phyloP scores from a whole-genome alignment of 2,329 filamentous ascomycete species.

The Chaetomium sp. region DNA sequence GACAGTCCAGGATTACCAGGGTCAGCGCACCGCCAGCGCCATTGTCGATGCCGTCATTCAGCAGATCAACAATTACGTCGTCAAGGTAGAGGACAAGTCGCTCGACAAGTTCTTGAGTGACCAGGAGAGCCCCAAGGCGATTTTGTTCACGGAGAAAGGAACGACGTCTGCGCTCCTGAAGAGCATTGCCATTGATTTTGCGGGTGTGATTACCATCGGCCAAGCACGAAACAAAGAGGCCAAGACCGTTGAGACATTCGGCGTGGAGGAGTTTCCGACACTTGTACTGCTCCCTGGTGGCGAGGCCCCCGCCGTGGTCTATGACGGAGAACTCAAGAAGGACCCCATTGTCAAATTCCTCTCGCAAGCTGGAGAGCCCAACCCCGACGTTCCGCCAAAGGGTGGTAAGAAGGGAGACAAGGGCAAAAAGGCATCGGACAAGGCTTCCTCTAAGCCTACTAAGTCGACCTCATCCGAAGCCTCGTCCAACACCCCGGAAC shows the following conservation, averaged over 20 bases:
- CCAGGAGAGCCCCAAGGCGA: constrained; percentile 68
- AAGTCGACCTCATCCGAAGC: constrained; percentile 15
- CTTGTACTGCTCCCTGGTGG: constrained; percentile 72
- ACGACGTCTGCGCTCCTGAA: constrained; percentile 76
- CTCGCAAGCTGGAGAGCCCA: constrained; percentile 69
- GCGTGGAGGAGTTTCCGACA: constrained; percentile 70
- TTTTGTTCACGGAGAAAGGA: constrained; percentile 92
- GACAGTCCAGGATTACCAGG: constrained; percentile 84
- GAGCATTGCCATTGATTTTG: constrained; percentile 83
- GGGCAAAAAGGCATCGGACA: constrained; percentile 28
- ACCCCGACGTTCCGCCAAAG: constrained; percentile 60
- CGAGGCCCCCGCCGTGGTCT: constrained; percentile 61
- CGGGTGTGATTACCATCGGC: constrained; percentile 69
- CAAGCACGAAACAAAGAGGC: constrained; percentile 80
- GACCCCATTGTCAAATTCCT: constrained; percentile 75
- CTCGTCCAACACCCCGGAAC: constrained; percentile 34
- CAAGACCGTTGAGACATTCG: constrained; percentile 64
- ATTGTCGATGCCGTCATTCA: constrained; percentile 82
- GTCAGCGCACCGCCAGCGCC: constrained; percentile 71
- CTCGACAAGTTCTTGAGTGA: constrained; percentile 66
- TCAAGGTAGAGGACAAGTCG: constrained; percentile 71
- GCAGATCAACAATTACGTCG: constrained; percentile 89
- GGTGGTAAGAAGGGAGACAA: constrained; percentile 42
- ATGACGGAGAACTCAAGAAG: constrained; percentile 82
- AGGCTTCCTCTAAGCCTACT: constrained; percentile 17